Evolutionary conservation across 768 basidiomycete species (phyloP).

Genomic region (Rhizopogon vesiculosus): DNA sequence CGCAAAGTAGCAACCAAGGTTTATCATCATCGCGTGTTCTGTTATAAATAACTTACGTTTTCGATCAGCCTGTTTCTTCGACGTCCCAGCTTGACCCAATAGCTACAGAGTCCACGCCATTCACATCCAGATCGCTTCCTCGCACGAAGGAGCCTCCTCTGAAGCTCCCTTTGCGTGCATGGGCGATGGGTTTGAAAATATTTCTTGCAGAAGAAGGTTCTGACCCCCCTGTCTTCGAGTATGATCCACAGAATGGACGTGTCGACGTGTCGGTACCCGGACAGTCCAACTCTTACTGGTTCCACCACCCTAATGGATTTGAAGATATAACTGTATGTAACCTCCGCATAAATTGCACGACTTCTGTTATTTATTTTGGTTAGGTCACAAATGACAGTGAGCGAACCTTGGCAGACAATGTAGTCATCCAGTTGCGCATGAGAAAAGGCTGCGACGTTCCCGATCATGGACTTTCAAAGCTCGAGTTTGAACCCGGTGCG

Average conservation of each 20-base stretch:
- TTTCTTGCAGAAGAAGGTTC: neutral
- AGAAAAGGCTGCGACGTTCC: constrained; percentile 2
- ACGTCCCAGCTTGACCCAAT: constrained; percentile 11
- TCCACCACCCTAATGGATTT: neutral
- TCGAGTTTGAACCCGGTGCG: constrained; percentile 18
- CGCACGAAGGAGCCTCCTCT: constrained; percentile 1
- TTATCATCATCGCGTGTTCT: neutral
- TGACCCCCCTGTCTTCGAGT: neutral
- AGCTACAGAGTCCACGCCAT: constrained; percentile 23
- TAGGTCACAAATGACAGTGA: constrained; percentile 21
- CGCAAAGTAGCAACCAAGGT: constrained; percentile 18
- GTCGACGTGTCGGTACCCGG: neutral
- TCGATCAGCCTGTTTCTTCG: neutral
- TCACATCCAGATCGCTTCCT: constrained; percentile 4
- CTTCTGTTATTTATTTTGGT: neutral
- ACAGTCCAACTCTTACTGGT: neutral
- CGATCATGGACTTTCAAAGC: neutral
- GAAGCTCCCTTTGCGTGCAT: constrained; percentile 20
- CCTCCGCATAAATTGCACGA: neutral
- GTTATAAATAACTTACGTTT: neutral
- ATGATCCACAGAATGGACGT: neutral
- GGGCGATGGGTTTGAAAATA: constrained; percentile 20
- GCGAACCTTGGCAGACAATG: constrained; percentile 6
- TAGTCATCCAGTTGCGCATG: constrained; percentile 18
- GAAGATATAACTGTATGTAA: neutral